These are phyloP conservation scores for Kalanchoe fedtschenkoi DNA, from an alignment of 164 flowering plant genomes.

Conservation along the genomic window DNA sequence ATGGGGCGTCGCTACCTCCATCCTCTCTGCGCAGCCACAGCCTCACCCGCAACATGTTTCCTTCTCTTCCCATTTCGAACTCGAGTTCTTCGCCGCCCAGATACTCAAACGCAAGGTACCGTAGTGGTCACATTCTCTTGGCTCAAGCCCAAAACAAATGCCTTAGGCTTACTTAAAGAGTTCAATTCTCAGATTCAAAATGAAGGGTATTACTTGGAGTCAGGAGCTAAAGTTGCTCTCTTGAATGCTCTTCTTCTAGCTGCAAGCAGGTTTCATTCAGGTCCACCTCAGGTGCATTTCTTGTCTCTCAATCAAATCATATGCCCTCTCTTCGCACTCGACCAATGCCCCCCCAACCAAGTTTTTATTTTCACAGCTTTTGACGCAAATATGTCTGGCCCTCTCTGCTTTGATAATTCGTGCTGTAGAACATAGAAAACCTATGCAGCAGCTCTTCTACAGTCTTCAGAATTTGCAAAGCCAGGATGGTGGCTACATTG, in stretches of 20 bases:
- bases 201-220: constrained; percentile 63
- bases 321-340: background rate
- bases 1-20: constrained; percentile 79
- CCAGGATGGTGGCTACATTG: constrained; percentile 58
- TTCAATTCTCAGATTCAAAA: constrained; percentile 55
- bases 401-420: constrained; percentile 73
- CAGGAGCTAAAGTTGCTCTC: constrained; percentile 65
- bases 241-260: constrained; percentile 77
- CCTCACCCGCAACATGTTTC: constrained; percentile 9
- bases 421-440: constrained; percentile 58
- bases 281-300: constrained; percentile 73
- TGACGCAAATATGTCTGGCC: constrained; percentile 92
- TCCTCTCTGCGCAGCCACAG: constrained; percentile 46
- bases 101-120: constrained; percentile 84
- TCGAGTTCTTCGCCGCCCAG: constrained; percentile 93
- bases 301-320: background rate
- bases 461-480: constrained; percentile 67
- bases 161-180: background rate
- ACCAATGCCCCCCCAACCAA: background rate
- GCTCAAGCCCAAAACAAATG: background rate
- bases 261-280: constrained; percentile 64
- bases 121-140: background rate
- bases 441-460: constrained; percentile 70
- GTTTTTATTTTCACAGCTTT: constrained; percentile 46
- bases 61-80: constrained; percentile 38